Evolutionary conservation across 2,329 filamentous ascomycete species (phyloP), one percentile per base, ranked within the genome.

Genomic region (Zelopaecilomyces penicillatus): DNA sequence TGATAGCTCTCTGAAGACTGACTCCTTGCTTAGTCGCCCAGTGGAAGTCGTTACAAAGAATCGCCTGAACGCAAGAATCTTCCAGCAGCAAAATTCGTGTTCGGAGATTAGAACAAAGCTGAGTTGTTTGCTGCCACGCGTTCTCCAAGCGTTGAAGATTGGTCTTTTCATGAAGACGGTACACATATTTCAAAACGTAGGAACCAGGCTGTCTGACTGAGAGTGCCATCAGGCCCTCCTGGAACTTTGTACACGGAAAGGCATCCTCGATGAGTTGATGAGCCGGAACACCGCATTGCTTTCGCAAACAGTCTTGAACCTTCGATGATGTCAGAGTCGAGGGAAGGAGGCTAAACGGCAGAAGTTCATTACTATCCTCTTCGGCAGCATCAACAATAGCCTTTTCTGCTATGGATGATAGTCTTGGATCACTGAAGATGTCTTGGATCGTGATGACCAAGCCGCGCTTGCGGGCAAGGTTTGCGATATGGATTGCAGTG

Each of bases 401-500:
- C 28, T 40, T 46, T 8, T 40, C 43, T 27, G 44, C 44, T 5
- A 46, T 41, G 1, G 38, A 32, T 28, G 30, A 43, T 3, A 46
- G 30, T 9, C 44, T 35, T 7, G 44, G 41, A 26, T 46, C 44
- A 6, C 43, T 41, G 10, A 50, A 44, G 10, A 48, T 36, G 10
- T 39, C 42, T 4, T 42, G 35, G 6, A 52, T 49, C 3, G 45
- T 46, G 3, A 54, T 37, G 3, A 30, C 33, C n/a, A 52, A 43
- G 19, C 44, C 48, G 4, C 38, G 33, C 2, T 43, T 30, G 11
- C 46, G 46, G 2, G 49, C 48, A 9, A 32, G 35, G 7, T 47
- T 43, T 4, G 47, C 49, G 6, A 54, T 47, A n/a, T 52, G 41
- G 33, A 56, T 54, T 4, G 54, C 52, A 12, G 44, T 34, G 5